Base-by-base conservation (phyloP, 2,329 filamentous ascomycete species). In the Fusarium longipes region DNA sequence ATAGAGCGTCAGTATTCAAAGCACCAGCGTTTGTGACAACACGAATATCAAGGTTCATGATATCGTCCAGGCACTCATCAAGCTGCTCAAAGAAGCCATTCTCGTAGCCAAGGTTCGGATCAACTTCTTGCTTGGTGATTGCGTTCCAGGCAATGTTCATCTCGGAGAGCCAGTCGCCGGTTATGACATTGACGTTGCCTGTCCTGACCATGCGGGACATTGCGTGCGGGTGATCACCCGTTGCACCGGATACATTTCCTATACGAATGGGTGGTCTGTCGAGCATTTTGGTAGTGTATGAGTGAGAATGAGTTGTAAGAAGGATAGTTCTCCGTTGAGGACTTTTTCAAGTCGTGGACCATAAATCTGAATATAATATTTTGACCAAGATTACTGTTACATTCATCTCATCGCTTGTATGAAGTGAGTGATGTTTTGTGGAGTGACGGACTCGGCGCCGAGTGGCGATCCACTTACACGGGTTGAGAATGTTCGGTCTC, bases 71-170 rank as follows among this genome's bases (percentile, higher is more conserved):
- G 32, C 77, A 75, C 20, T 79, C 76, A 24, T 79, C 71, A 2
- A 83, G 86, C 4, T 86, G 83, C 7, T 76, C 70, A 51, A 77
- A 73, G 66, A 77, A 84, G 57, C 68, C 81, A 55, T 63, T 77
- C 73, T 73, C 75, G 33, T 78, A 79, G 32, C 79, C 78, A 5
- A 75, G 59, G 8, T 50, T 60, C 5, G 75, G 72, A 24, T 78
- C 73, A 20, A 74, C 74, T 38, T 77, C 74, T 15, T 76, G 68
- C 47, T 78, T 75, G 32, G 72, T 71, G 57, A 77, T 81, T 51
- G 75, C 70, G 65, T 76, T 72, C 75, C 63, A 78, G 56, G 84
- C 82, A 78, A 87, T 85, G 71, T 86, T 87, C 64, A 82, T 81
- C 64, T 81, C 79, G 11, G 78, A 79, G 43, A 80, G 74, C 74